Base-by-base conservation (phyloP, 2,329 filamentous ascomycete genomes). In the Diplodia seriata region DNA sequence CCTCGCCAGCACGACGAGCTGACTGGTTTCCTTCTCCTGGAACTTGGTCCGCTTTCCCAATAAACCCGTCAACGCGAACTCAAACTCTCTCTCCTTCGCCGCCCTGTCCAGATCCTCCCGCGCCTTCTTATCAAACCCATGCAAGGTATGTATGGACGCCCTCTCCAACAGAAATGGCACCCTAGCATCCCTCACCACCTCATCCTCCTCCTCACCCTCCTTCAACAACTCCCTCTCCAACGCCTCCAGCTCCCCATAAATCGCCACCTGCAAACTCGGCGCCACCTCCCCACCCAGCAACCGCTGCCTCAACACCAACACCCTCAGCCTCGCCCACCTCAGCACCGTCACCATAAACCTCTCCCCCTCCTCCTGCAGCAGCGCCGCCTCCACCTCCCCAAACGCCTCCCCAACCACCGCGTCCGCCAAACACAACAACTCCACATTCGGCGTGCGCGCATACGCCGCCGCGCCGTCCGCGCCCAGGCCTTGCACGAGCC, bases 391-490 rank as follows among this genome's bases (percentile, higher is more conserved):
- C 71, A 81, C 40, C 15, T 29, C 71, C 74, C 73, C 33, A 83
- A n/a, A 47, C 40, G 73, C 59, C 81, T 81, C 70, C 82, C 80
- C 71, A 70, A 75, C 73, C 29, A 84, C 74, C 56, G 82, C 82
- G 69, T 82, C 80, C 70, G 94, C 92, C 7, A 97, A 82, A 71
- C 89, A 90, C 70, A 98, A 91, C 0, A 98, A 85, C 76, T 97
- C 93, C 15, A 97, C 84, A 71, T 91, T 86, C 0, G 94, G 93
- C 23, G 93, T 93, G 68, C 97, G 85, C 57, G 90, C 87, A 78
- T 98, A 99, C 0, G 91, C 90, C 0, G 91, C 90, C 55, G 96
- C 90, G 12, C 95, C 95, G 77, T 99, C 95, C 0, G 93, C 85
- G 29, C 90, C 87, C 9, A 98, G 84, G 18, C 86, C 87, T 2